Evolutionary conservation across 2,329 filamentous ascomycete species (phyloP).

Genomic region (Phoma sp.): DNA sequence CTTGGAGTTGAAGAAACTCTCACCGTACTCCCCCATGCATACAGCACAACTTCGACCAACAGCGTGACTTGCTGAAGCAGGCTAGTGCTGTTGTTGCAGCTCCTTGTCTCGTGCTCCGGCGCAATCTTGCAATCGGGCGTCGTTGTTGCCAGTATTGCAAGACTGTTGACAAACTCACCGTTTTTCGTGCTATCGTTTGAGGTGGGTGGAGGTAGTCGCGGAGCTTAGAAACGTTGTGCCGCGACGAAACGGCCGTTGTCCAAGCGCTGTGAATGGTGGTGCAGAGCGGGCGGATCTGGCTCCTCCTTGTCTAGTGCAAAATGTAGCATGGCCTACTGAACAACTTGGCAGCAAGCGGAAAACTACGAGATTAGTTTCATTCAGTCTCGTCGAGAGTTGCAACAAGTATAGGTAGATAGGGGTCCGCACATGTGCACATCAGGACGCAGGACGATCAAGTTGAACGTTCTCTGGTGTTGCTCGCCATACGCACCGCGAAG

Average conservation of each 20-base stretch:
- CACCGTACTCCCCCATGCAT: conserved; percentile 7
- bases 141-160: not conserved
- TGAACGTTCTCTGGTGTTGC: not conserved
- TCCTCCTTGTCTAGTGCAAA: conserved; percentile 7
- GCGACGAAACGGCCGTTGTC: conserved; percentile 9
- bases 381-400: not conserved
- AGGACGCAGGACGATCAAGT: not conserved
- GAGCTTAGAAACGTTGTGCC: conserved; percentile 12
- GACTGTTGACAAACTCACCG: conserved; percentile 5
- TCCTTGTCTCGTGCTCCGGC: conserved; percentile 1
- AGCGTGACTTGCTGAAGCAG: not conserved
- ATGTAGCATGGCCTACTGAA: conserved; percentile 4
- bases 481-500: not conserved
- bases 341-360: conserved; percentile 4
- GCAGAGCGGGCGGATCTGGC: conserved; percentile 2
- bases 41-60: conserved; percentile 3
- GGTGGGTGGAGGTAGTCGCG: conserved; percentile 9
- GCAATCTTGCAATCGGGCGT: not conserved
- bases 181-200: conserved; percentile 16
- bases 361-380: conserved; percentile 1
- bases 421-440: not conserved
- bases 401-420: not conserved
- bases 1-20: conserved; percentile 1
- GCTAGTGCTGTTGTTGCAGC: not conserved
- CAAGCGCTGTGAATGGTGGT: conserved; percentile 15